Base-by-base conservation (phyloP, 2,329 filamentous ascomycete species). In the Sporothrix protearum region DNA sequence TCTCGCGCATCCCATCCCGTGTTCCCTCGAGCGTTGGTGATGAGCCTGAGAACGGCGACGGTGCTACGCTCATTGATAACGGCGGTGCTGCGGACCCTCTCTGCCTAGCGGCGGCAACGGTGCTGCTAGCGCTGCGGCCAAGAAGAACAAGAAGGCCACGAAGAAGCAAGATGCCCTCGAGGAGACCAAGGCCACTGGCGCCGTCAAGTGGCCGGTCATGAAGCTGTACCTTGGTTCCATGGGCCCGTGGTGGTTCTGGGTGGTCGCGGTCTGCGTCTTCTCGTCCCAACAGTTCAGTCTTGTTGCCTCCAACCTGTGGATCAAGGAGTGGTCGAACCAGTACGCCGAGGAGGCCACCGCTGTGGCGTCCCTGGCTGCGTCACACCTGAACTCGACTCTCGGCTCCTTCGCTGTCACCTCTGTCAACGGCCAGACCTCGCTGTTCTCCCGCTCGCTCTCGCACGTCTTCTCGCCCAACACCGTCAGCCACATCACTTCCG, bases 191-290 rank as follows among this genome's bases (percentile, higher is more conserved):
- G 91, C 93, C 8, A 89, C 87, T 61, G 96, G 96, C 36, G 91
- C 94, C 53, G 93, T 99, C 76, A 96, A 97, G 79, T 90, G 93
- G 85, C 86, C 88, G 28, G 94, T 97, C 68, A 91, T 99, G 77
- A 84, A 89, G 73, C 88, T 97, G 78, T 99, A 99, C 79, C 86
- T 99, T 22, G 83, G 82, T 72, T 88, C 94, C 74, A 99, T 99
- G 96, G 96, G 96, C n/a, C 86, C 91, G 4, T 97, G 94, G 93
- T 94, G 93, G 86, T 99, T 97, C 82, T 99, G 96, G 96, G 80
- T 91, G 64, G 82, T 92, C 47, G 92, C 94, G 25, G 81, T 89
- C 16, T 75, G 89, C 4, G 90, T 94, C 49, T 98, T 99, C 78
- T 85, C 86, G 36, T 82, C 91, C 59, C 94, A 97, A 78, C 96